These are phyloP conservation scores for Aureobasidium sp. DNA, from an alignment of 2,329 filamentous ascomycete genomes.

Conservation along the genomic window DNA sequence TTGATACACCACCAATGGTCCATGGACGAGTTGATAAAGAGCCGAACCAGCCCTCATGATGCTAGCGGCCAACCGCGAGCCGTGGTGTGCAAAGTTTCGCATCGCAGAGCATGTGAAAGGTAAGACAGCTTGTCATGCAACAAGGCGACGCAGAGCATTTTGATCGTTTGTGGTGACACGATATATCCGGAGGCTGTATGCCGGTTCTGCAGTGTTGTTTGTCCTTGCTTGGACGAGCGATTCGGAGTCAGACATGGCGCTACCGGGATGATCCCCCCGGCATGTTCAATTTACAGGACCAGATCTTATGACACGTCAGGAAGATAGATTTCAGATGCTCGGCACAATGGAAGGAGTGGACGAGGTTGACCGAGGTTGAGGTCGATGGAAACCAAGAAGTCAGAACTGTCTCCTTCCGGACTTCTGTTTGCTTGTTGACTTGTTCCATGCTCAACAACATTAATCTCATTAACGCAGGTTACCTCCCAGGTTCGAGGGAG, in stretches of 20 bases:
- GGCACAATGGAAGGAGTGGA: neutral
- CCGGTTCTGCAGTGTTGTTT: slow-evolving; percentile 3
- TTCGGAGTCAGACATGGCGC: slow-evolving; percentile 11
- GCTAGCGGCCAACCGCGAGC: neutral
- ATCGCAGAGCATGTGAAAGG: neutral
- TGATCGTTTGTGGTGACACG: slow-evolving; percentile 7
- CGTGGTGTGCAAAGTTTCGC: neutral
- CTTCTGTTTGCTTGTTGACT: neutral
- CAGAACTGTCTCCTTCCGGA: neutral
- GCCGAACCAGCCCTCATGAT: neutral
- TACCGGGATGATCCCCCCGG: neutral
- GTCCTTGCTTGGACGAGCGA: neutral
- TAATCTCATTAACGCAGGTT: neutral
- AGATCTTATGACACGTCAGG: neutral
- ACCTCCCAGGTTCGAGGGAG: neutral
- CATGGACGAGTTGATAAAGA: neutral
- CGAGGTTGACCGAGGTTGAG: neutral
- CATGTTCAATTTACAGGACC: neutral
- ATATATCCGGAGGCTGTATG: neutral
- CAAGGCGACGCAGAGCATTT: neutral
- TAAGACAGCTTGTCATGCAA: slow-evolving; percentile 8
- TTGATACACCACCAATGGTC: neutral
- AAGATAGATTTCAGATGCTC: neutral
- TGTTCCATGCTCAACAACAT: neutral
- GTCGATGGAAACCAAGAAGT: neutral